Base-by-base conservation (phyloP, 768 basidiomycete species). In the Phaeotremella fagi region DNA sequence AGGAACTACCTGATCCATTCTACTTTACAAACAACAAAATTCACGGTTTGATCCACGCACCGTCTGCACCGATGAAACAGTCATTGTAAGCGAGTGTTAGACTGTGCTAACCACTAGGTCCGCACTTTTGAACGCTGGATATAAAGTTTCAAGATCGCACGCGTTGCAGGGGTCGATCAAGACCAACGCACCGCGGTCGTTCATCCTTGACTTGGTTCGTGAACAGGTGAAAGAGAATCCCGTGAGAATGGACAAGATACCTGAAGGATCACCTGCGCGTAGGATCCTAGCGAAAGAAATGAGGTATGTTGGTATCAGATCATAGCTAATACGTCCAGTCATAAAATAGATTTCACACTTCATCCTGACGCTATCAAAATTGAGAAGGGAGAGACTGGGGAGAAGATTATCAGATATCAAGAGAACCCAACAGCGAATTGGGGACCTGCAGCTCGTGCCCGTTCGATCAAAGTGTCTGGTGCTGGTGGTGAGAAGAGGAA, bases 391-490 rank as follows among this genome's bases (percentile, higher is more conserved):
- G 38, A 41, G 12, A 12, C 38, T 12, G 38, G 38, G 47, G 61
- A 56, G 22, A 70, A 73, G 35, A 53, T 63, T 15, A 66, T 68
- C 0, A 58, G 64, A 27, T 72, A 73, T 45, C 73, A 94, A 72
- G 82, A 83, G 57, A 97, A 95, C 68, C 95, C 94, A 3, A 80
- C 83, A n/a, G 80, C 83, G 1, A 80, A 95, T 71, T 99, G 95
- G 95, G 94, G 94, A 0, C 95, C 94, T 0, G 87, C 82, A 18
- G 50, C 70, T 0, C 57, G 71, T 37, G 73, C 75, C 0, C 72
- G 71, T 33, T 66, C 57, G 18, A 54, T 48, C 14, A 45, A 57
- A 20, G 46, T 53, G 7, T 31, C 31, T 5, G 16, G 48, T 4
- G 26, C 50, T 36, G n/a, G n/a, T 25, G 20, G 5, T 22, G 29